phyloP scores from a whole-genome alignment of 1,284 basidiomycete genomes.

The Fomitiporia mediterranea region DNA sequence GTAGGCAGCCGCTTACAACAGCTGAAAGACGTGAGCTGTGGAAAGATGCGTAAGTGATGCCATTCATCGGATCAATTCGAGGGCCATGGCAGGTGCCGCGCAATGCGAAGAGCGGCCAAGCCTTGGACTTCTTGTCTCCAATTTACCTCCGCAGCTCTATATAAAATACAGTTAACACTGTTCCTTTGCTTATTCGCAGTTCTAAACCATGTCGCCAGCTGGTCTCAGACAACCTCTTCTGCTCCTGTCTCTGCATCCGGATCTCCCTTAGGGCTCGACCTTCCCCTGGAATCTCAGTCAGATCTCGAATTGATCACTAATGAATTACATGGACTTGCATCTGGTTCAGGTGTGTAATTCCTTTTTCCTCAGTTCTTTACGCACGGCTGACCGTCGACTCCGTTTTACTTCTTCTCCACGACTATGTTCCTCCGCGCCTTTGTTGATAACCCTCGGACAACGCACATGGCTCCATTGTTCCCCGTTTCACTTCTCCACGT shows the following conservation, averaged over 20 bases:
- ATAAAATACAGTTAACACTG: not conserved
- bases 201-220: slow-evolving; percentile 17
- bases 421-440: not conserved
- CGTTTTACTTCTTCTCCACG: not conserved
- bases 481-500: not conserved
- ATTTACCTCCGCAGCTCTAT: not conserved
- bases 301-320: not conserved
- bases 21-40: slow-evolving; percentile 60
- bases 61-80: slow-evolving; percentile 1
- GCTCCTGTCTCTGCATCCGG: not conserved
- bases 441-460: not conserved
- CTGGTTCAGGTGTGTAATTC: not conserved
- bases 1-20: slow-evolving; percentile 71
- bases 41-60: slow-evolving; percentile 51
- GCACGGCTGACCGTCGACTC: not conserved
- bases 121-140: not conserved
- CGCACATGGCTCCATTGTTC: not conserved
- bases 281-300: not conserved
- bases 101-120: not conserved
- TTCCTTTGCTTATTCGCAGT: not conserved
- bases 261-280: not conserved
- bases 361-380: not conserved
- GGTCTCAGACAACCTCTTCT: slow-evolving; percentile 2
- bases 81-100: not conserved
- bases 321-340: not conserved